Conservation (phyloP, 2,329 filamentous ascomycete genomes). For the Venturia oleaginea region DNA sequence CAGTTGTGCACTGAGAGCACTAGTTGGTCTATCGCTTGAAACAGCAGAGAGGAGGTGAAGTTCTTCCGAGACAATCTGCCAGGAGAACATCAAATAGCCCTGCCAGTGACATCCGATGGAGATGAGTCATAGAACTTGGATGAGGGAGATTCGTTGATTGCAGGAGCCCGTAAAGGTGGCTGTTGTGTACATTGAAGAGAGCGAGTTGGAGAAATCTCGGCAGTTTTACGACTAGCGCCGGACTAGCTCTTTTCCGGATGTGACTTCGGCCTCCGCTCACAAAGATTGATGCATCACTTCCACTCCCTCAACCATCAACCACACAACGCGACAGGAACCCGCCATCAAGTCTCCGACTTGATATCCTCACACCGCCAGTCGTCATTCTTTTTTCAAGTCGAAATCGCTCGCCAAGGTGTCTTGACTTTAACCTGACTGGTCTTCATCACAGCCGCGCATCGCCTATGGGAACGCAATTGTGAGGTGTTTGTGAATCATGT, state of each 20-base stretch:
- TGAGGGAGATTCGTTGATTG: not conserved
- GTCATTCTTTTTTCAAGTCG: not conserved
- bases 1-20: no score
- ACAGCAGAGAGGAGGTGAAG: no score
- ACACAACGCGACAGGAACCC: not conserved
- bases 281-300: not conserved
- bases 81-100: no score
- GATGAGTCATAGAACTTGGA: no score
- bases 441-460: not conserved
- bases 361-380: not conserved
- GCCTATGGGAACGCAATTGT: not conserved
- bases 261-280: not conserved
- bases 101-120: no score
- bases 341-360: not conserved
- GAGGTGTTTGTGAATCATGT: not conserved
- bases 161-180: not conserved
- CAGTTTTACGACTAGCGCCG: not conserved
- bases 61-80: no score
- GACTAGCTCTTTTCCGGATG: not conserved
- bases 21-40: no score
- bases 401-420: no score
- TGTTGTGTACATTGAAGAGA: not conserved
- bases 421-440: not conserved
- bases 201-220: no score
- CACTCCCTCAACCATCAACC: not conserved